Base-by-base conservation (phyloP, 192 early-diverging fungal species). In the Funneliformis mosseae region DNA sequence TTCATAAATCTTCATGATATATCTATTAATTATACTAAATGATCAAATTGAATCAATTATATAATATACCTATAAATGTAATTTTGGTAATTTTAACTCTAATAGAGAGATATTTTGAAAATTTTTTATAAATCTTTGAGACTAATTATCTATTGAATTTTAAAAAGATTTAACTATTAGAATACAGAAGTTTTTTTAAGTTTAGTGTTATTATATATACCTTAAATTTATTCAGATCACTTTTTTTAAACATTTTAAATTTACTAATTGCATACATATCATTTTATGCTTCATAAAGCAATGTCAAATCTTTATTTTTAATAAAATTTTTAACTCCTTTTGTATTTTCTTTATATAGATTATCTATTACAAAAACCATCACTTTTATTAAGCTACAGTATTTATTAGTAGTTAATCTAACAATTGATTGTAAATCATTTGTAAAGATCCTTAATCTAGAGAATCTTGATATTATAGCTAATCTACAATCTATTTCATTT, bases 1-100 rank as follows among this genome's bases (percentile, higher is more conserved):
- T 7, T 63, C 25, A 28, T 63, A 63, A 25, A 10, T 63, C 61
- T 63, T n/a, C 25, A n/a, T 63, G 9, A n/a, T 63, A 27, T 63
- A 63, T 63, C 61, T n/a, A 63, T 63, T 63, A 63, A 63, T 63
- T 63, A 23, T 8, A 63, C 23, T 8, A 63, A 63, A 63, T 16
- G 7, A 27, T 7, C 4, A 2, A 63, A 63, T 63, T n/a, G 6
- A 8, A 0, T n/a, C 7, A 12, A n/a, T 28, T 63, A 27, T 63
- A 27, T 63, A 23, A n/a, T 27, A 27, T 28, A 63, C 4, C 62
- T 8, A 63, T 28, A 10, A 27, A 63, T 63, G 23, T 63, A 63
- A 28, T 63, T 63, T 63, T 27, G 62, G 62, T 4, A 63, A 63
- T 27, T 63, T 63, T 14, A 63, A 28, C 10, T 27, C 11, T 8